Conservation (phyloP, 257 asterid genomes). For the Avicennia marina region DNA sequence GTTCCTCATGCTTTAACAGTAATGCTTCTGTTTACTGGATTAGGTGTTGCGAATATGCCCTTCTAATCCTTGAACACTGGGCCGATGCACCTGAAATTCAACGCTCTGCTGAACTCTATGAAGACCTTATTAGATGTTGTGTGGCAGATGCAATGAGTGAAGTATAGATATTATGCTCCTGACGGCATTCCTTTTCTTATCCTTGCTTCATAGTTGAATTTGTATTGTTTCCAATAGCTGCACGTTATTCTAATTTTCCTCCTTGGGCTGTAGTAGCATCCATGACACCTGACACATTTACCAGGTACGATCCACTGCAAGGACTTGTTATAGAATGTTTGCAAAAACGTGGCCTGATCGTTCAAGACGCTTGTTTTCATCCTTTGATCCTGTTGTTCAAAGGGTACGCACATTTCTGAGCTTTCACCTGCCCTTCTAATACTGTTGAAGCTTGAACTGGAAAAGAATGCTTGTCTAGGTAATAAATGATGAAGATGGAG, state of each 20-base stretch:
- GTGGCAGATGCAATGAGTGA: slow-evolving; percentile 99
- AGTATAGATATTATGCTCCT: slow-evolving; percentile 38
- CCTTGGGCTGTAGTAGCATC: slow-evolving; percentile 12
- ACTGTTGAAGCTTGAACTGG: slow-evolving; percentile 23
- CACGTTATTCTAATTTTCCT: slow-evolving; percentile 10
- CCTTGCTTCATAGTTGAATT: slow-evolving; percentile 8
- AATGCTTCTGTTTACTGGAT: slow-evolving; percentile 22
- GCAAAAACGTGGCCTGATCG: slow-evolving; percentile 99
- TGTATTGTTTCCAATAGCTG: slow-evolving; percentile 5
- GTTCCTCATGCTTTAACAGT: slow-evolving; percentile 12
- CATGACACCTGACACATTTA: slow-evolving; percentile 19
- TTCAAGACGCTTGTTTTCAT: slow-evolving; percentile 76
- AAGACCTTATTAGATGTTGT: slow-evolving; percentile 89
- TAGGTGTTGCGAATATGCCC: slow-evolving; percentile 99
- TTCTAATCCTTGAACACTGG: slow-evolving; percentile 90
- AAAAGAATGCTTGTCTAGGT: slow-evolving; percentile 41
- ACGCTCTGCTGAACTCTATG: slow-evolving; percentile 90
- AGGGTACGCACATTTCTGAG: slow-evolving; percentile 51
- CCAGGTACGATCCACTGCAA: slow-evolving; percentile 96
- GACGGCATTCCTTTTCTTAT: slow-evolving; percentile 1
- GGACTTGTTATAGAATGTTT: slow-evolving; percentile 93
- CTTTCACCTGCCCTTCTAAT: slow-evolving; percentile 1
- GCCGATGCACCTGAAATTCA: slow-evolving; percentile 99
- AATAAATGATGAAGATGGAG: slow-evolving; percentile 94
- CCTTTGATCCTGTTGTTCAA: slow-evolving; percentile 93